Base-by-base conservation (phyloP, 2,329 filamentous ascomycete species). In the Stemphylium vesicarium region DNA sequence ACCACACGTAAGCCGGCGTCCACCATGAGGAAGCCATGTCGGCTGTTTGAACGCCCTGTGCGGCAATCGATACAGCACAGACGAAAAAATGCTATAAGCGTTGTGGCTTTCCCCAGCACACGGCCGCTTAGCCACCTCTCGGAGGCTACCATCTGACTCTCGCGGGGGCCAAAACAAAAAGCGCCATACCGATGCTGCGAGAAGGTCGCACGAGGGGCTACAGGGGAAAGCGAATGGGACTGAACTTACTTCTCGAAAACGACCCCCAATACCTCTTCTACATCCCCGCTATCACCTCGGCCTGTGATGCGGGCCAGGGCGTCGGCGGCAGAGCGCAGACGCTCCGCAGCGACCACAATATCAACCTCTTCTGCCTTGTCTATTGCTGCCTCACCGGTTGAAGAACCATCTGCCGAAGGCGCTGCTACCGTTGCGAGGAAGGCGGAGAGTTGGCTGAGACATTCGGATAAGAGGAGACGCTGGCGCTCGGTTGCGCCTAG, bases 201-300 rank as follows among this genome's bases (percentile, higher is more conserved):
- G 53, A 53, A 36, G 35, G 22, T 52, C 32, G 32, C 26, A 48
- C 33, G 13, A 40, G 9, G 4, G 13, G 16, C 16, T 13, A 26
- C 46, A 26, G 32, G 24, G 20, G 32, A 16, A 37, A 20, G 42
- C 18, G 38, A 57, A 46, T 11, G 16, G 42, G 40, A 32, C 22
- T 22, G 35, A 35, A 85, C 85, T 81, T 79, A 96, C 91, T 96
- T 98, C 75, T 98, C 94, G 78, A 99, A 99, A 4, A 99, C 93
- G 18, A 99, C 93, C 0, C 95, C 95, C 39, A 99, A 78, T 7
- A 99, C 91, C 71, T 98, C 95, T 73, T 99, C 94, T 13, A 98
- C 92, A 75, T 98, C 94, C 2, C 92, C 91, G 36, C 84, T 85
- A 66, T 92, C 91, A 0, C 92, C 93, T 50, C 86, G 86, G 0